Evolutionary conservation across 1,284 basidiomycete species (phyloP).

Genomic region (Filobasidium uniguttulatum): DNA sequence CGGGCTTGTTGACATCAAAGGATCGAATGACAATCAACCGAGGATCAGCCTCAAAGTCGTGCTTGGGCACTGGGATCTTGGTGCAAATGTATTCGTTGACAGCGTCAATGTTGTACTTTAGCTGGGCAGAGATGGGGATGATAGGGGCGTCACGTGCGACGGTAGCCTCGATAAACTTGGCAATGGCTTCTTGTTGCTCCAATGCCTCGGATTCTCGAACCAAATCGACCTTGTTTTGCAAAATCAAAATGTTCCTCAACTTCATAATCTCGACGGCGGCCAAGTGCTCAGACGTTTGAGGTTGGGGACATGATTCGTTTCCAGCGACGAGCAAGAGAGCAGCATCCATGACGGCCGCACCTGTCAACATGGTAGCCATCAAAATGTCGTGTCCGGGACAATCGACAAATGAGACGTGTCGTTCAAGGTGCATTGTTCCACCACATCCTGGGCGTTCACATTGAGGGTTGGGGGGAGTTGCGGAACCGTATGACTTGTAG

Average conservation of each 20-base stretch:
- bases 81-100: conserved; percentile 98
- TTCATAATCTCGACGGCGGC: conserved; percentile 97
- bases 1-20: conserved; percentile 99
- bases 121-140: conserved; percentile 94
- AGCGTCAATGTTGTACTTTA: conserved; percentile 99
- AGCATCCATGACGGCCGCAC: conserved; percentile 98
- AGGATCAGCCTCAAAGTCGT: conserved; percentile 83
- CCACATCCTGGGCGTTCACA: conserved; percentile 90
- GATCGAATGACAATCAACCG: conserved; percentile 96
- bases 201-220: conserved; percentile 82
- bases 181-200: conserved; percentile 85
- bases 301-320: conserved; percentile 97
- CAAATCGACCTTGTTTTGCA: conserved; percentile 95
- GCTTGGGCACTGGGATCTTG: conserved; percentile 82
- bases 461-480: conserved; percentile 83
- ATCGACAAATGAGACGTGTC: conserved; percentile 86
- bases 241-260: conserved; percentile 93
- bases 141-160: conserved; percentile 94
- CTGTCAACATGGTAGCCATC: conserved; percentile 99
- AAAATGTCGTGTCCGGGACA: conserved; percentile 84
- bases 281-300: conserved; percentile 95
- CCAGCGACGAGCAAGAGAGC: conserved; percentile 88
- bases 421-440: conserved; percentile 74
- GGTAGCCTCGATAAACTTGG: conserved; percentile 87
- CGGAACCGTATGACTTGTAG: conserved; percentile 83